phyloP scores from a whole-genome alignment of 1,139 yeast species.

The Hyphopichia burtonii region DNA sequence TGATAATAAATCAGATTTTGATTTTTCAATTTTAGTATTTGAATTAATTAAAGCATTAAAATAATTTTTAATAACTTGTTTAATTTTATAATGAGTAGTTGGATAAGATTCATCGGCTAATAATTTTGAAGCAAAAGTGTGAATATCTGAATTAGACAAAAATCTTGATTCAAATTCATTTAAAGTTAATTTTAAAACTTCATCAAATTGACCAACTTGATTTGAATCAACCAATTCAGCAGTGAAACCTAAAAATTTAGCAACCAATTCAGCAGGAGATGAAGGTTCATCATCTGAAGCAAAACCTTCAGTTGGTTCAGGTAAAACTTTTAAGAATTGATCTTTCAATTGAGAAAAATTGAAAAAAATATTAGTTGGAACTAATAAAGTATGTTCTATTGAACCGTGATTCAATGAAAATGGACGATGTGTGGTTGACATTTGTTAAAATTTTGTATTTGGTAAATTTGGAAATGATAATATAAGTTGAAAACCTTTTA shows the following conservation, averaged over 20 bases:
- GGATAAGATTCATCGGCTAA: slow-evolving; percentile 54
- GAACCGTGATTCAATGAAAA: slow-evolving; percentile 81
- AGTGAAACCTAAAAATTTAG: slow-evolving; percentile 79
- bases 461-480: no score
- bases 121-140: slow-evolving; percentile 77
- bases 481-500: no score
- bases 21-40: slow-evolving; percentile 20
- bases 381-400: slow-evolving; percentile 82
- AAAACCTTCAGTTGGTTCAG: slow-evolving; percentile 77
- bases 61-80: slow-evolving; percentile 71
- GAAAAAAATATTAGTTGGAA: slow-evolving; percentile 78
- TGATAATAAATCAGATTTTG: slow-evolving; percentile 51
- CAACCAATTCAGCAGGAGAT: slow-evolving; percentile 82
- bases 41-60: slow-evolving; percentile 63
- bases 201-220: slow-evolving; percentile 55
- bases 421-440: slow-evolving; percentile 51
- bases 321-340: slow-evolving; percentile 76
- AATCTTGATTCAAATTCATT: slow-evolving; percentile 83
- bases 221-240: slow-evolving; percentile 56
- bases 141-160: slow-evolving; percentile 78
- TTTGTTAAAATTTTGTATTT: slow-evolving; percentile 4
- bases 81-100: slow-evolving; percentile 69
- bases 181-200: slow-evolving; percentile 67
- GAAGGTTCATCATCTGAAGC: slow-evolving; percentile 90
- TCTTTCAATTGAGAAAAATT: slow-evolving; percentile 86